phyloP scores from a whole-genome alignment of 257 asterid genomes.

The Coffea eugenioides region DNA sequence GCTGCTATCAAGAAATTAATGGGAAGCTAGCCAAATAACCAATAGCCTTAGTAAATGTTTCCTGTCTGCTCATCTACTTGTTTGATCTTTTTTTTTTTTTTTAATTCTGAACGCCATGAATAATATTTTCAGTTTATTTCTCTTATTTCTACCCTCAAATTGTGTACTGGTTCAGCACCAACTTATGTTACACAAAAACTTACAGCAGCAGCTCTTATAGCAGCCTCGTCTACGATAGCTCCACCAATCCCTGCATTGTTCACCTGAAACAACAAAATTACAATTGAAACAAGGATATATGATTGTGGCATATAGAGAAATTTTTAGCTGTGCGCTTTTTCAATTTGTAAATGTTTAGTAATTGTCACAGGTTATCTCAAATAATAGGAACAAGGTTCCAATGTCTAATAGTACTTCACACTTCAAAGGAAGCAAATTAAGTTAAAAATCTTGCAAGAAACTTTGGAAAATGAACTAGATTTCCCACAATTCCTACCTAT shows the following conservation, averaged over 20 bases:
- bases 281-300: too few relatives aligned
- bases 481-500: too few relatives aligned
- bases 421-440: too few relatives aligned
- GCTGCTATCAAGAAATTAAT: neutral
- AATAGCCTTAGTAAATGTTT: neutral
- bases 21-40: neutral
- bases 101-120: neutral
- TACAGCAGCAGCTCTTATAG: neutral
- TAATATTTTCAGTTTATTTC: neutral
- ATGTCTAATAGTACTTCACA: too few relatives aligned
- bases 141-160: neutral
- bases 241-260: constrained; percentile 46
- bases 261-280: constrained; percentile 23
- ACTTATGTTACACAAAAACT: neutral
- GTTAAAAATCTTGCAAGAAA: too few relatives aligned
- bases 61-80: neutral
- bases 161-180: neutral
- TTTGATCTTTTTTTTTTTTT: neutral
- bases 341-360: too few relatives aligned
- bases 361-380: too few relatives aligned
- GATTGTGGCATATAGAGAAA: too few relatives aligned
- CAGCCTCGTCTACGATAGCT: constrained; percentile 8
- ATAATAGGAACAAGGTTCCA: too few relatives aligned
- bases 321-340: too few relatives aligned
- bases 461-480: too few relatives aligned